phyloP scores from a whole-genome alignment of 495 filamentous ascomycete genomes.

The Sporormia fimetaria region DNA sequence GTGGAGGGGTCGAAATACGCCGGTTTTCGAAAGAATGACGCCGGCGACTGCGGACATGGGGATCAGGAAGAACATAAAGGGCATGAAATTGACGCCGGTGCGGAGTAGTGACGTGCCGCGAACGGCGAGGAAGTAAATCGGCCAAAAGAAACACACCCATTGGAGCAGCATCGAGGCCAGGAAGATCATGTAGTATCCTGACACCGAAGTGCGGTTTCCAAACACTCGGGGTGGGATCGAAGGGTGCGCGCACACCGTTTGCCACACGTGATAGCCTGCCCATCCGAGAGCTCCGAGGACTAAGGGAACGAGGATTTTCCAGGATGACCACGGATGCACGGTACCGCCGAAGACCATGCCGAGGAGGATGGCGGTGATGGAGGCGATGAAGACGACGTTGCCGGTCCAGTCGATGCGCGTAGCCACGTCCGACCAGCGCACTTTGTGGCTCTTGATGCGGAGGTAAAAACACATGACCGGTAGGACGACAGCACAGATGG shows the following conservation, averaged over 20 bases:
- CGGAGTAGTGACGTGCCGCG: conserved; percentile 1
- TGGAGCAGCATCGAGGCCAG: conserved; percentile 5
- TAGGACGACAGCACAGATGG: conserved; percentile 4
- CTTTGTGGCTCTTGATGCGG: conserved; percentile 1
- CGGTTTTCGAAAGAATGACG: conserved; percentile 1
- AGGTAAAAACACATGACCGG: conserved; percentile 5
- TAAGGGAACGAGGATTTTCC: conserved; percentile 9
- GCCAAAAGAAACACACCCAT: conserved; percentile 18
- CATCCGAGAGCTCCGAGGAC: conserved; percentile 5
- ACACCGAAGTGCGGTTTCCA: conserved; percentile 3
- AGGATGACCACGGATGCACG: conserved; percentile 8
- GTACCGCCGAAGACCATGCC: conserved; percentile 6
- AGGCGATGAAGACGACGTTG: conserved; percentile 6
- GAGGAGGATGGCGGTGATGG: conserved; percentile 2
- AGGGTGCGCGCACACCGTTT: conserved; percentile 7
- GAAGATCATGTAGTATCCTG: conserved; percentile 10
- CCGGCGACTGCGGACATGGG: conserved; percentile 2
- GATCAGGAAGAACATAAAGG: conserved; percentile 5
- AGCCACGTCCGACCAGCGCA: not conserved
- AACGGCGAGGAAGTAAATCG: conserved; percentile 15
- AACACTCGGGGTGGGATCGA: conserved; percentile 7
- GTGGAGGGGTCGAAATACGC: conserved; percentile 7
- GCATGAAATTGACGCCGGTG: conserved; percentile 12
- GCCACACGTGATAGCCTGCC: conserved; percentile 5
- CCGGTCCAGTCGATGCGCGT: conserved; percentile 11